Percentiles rank a stretch among this genome's conserved stretches.
phyloP scores from a whole-genome alignment of 2,329 filamentous ascomycete genomes.

The Aspergillus quadricinctus region DNA sequence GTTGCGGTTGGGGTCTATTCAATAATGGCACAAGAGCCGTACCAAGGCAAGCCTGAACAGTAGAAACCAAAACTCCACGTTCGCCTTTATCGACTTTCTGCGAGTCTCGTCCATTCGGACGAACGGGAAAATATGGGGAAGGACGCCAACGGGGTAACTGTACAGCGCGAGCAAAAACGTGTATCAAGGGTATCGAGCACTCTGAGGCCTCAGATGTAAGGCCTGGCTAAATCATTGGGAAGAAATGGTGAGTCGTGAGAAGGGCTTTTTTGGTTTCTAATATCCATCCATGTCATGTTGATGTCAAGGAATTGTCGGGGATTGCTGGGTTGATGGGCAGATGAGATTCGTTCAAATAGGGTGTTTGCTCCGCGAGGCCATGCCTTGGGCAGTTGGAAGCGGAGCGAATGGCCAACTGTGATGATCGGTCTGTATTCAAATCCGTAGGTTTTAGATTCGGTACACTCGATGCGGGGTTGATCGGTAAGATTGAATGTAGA shows the following conservation, averaged over 20 bases:
- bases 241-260: neutral
- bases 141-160: constrained; percentile 2
- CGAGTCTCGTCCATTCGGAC: neutral
- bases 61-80: neutral
- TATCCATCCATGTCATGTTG: constrained; percentile 10
- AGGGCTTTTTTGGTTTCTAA: neutral
- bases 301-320: constrained; percentile 10
- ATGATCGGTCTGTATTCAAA: constrained; percentile 5
- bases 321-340: constrained; percentile 29
- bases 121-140: neutral
- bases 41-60: neutral
- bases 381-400: constrained; percentile 8
- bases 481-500: constrained; percentile 28
- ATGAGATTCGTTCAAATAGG: constrained; percentile 20
- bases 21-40: neutral
- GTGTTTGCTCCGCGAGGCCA: constrained; percentile 6
- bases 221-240: neutral
- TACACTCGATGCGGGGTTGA: constrained; percentile 25
- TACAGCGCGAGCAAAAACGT: constrained; percentile 22
- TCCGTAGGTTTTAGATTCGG: constrained; percentile 5
- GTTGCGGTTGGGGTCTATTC: neutral
- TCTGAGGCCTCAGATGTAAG: constrained; percentile 1
- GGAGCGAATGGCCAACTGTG: constrained; percentile 8
- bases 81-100: neutral
- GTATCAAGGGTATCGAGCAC: constrained; percentile 25